A percentile compares a stretch with the other conserved stretches of the same genome.
Evolutionary conservation across 345 rosid species (phyloP).

Genomic region (Linum usitatissimum): DNA sequence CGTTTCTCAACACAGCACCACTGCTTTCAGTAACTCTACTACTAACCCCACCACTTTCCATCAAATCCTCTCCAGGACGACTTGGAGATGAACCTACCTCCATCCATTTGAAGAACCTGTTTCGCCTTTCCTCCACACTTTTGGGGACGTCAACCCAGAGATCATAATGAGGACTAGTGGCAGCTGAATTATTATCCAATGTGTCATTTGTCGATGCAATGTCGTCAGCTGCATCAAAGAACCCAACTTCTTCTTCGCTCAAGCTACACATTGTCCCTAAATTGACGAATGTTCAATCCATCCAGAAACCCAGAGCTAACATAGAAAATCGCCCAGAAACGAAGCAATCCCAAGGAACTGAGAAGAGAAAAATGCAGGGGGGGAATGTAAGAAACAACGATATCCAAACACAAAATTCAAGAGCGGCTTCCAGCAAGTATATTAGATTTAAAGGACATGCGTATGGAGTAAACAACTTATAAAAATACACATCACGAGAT

Average conservation of each 20-base stretch:
- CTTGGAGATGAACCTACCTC: slow-evolving; percentile 23
- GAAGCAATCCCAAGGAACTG: slow-evolving; percentile 43
- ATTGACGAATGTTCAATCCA: slow-evolving; percentile 47
- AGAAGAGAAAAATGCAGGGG: slow-evolving; percentile 11
- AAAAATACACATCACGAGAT: slow-evolving; percentile 45
- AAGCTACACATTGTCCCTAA: slow-evolving; percentile 43
- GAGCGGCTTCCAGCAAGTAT: slow-evolving; percentile 18
- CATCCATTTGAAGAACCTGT: slow-evolving; percentile 55
- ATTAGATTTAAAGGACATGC: not conserved
- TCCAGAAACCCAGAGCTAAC: slow-evolving; percentile 29
- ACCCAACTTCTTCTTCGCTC: slow-evolving; percentile 46
- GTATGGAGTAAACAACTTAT: slow-evolving; percentile 11
- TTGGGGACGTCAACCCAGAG: slow-evolving; percentile 54
- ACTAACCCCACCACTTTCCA: slow-evolving; percentile 20
- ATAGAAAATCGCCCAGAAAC: slow-evolving; percentile 30
- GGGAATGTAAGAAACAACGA: slow-evolving; percentile 9
- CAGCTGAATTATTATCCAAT: slow-evolving; percentile 15
- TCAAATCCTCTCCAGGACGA: too few species aligned
- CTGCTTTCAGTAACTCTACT: slow-evolving; percentile 34
- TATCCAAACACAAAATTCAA: slow-evolving; percentile 34
- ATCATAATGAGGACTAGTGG: slow-evolving; percentile 32
- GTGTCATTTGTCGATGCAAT: slow-evolving; percentile 23
- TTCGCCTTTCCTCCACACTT: slow-evolving; percentile 49
- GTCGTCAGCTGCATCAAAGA: slow-evolving; percentile 69
- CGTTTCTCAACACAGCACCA: slow-evolving; percentile 43